Base-by-base conservation (phyloP, 2,329 filamentous ascomycete genomes). In the Pseudogymnoascus sp. region DNA sequence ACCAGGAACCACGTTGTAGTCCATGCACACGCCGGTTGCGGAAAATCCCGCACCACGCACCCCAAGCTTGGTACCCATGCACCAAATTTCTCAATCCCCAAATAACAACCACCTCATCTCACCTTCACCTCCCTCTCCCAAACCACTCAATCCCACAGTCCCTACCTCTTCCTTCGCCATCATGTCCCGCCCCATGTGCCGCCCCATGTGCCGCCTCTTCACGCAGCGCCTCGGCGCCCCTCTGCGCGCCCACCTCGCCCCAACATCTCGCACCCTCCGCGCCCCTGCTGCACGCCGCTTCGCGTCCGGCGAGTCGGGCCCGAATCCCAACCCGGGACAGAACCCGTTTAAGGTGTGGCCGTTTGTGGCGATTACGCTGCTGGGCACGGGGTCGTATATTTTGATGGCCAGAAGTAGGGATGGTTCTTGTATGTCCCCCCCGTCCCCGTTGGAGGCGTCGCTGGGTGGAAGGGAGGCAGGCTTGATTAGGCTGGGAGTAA, bases 341-440 rank as follows among this genome's bases (percentile, higher is more conserved):
- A 71, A 64, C 61, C 71, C 72, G n/a, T 69, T 75, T 60, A 74
- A 74, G 62, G 64, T 74, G 61, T 75, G 72, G 73, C 73, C 73
- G 12, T 75, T 74, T 62, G 60, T 74, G 25, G 70, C 71, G 23
- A 77, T 84, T 64, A 73, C 79, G 60, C 72, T 76, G 45, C 70
- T 77, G 58, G 79, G 80, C 63, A 77, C 77, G 39, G 79, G 77
- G 45, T 74, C 78, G 58, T 84, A 83, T 74, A 70, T 75, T 45
- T 72, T 80, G 42, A 78, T 84, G 68, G 80, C 82, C 11, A 80
- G 76, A 65, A 76, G 74, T 64, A 77, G 80, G 65, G 73, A 73
- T 62, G 78, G 70, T 71, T 36, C 55, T 59, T 59, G 55, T 59
- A 36, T n/a, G 55, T 59, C 4, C 22, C 6, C 42, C 12, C n/a